Conservation (phyloP, 2,329 filamentous ascomycete species). For the Cryoendolithus antarcticus region DNA sequence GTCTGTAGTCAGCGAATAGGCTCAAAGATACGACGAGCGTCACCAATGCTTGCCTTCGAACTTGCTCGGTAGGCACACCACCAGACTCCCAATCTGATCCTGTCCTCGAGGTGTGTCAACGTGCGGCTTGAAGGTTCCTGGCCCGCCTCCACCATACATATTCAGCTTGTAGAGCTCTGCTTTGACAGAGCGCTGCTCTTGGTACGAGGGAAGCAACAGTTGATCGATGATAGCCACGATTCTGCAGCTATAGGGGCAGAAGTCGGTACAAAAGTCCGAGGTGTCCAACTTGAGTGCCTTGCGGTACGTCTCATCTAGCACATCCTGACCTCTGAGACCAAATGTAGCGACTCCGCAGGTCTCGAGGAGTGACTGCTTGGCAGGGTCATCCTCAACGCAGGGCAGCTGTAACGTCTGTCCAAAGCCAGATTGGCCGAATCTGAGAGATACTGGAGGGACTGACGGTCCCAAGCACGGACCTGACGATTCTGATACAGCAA, state of each 20-base stretch:
- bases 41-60: slow-evolving; percentile 1
- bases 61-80: slow-evolving; percentile 11
- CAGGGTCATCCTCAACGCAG: too few relatives aligned
- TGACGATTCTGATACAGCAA: too few relatives aligned
- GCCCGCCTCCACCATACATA: slow-evolving; percentile 20
- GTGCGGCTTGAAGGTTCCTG: slow-evolving; percentile 15
- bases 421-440: too few relatives aligned
- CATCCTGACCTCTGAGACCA: slow-evolving; percentile 32
- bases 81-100: slow-evolving; percentile 15
- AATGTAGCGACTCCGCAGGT: slow-evolving; percentile 36
- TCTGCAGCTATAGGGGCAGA: slow-evolving; percentile 39
- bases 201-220: slow-evolving; percentile 27
- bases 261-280: slow-evolving; percentile 31
- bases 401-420: too few relatives aligned
- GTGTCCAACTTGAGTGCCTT: slow-evolving; percentile 42
- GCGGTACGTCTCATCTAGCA: slow-evolving; percentile 41
- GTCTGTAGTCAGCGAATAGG: slow-evolving; percentile 12
- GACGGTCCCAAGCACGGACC: too few relatives aligned
- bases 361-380: slow-evolving; percentile 4
- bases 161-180: slow-evolving; percentile 49
- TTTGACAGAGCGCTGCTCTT: slow-evolving; percentile 17
- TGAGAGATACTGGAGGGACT: too few relatives aligned
- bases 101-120: slow-evolving; percentile 17
- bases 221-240: slow-evolving; percentile 42
- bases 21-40: not conserved